Conservation (phyloP, 179 eudicot genomes). For the Silene noctiflora region DNA sequence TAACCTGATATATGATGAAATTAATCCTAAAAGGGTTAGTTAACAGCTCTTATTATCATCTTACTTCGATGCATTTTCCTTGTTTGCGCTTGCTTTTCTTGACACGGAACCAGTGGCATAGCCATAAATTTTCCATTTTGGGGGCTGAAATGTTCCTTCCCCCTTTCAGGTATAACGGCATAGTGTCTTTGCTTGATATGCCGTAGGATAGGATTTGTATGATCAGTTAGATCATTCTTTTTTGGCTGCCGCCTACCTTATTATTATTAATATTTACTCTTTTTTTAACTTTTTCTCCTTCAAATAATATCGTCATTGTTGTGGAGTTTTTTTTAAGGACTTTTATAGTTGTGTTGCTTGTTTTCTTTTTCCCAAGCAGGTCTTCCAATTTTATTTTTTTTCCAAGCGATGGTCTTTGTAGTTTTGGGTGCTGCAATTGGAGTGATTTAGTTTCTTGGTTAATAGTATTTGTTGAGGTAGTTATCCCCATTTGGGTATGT, state of each 20-base stretch:
- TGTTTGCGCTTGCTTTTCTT: neutral
- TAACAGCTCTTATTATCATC: neutral
- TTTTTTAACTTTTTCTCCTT: too few relatives aligned
- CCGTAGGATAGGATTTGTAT: neutral
- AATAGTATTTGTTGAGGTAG: too few relatives aligned
- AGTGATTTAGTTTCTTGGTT: too few relatives aligned
- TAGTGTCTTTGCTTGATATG: neutral
- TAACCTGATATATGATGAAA: conserved; percentile 43
- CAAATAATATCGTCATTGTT: neutral
- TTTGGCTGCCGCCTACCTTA: neutral
- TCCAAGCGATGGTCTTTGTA: too few relatives aligned
- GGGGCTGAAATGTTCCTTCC: neutral
- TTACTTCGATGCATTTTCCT: neutral
- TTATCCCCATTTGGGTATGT: neutral
- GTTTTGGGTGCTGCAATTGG: neutral
- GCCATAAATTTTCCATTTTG: neutral
- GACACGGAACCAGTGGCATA: neutral
- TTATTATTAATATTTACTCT: too few relatives aligned
- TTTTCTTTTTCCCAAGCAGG: neutral
- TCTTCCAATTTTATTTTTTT: too few relatives aligned
- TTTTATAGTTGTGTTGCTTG: neutral
- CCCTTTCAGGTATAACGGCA: neutral
- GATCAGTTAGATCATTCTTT: neutral
- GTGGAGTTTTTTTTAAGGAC: neutral
- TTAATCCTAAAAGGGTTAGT: conserved; percentile 59